A percentile compares a stretch with the other conserved stretches of the same genome.
These are phyloP conservation scores for Lachnellula hyalina DNA, from an alignment of 2,329 filamentous ascomycete species.

Conservation along the genomic window DNA sequence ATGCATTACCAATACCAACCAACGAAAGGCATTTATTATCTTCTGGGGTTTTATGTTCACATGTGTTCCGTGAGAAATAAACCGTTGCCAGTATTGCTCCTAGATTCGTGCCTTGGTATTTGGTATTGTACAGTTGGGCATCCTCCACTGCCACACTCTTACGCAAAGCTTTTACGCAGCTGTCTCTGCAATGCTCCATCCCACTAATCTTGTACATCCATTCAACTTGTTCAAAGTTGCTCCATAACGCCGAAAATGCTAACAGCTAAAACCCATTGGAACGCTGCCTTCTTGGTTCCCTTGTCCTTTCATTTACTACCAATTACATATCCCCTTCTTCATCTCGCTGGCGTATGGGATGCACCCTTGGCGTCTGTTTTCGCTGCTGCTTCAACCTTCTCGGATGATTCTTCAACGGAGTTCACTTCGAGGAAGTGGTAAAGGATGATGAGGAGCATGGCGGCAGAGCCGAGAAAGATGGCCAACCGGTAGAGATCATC, in stretches of 20 bases:
- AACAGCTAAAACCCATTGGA: neutral
- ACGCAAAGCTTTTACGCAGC: neutral
- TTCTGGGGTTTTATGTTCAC: neutral
- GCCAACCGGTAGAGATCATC: conserved; percentile 83
- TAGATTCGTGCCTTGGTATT: neutral
- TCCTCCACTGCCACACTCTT: neutral
- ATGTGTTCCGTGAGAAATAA: neutral
- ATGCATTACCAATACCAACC: too few species aligned
- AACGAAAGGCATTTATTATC: too few species aligned
- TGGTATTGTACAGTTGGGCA: neutral
- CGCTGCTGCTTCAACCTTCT: conserved; percentile 15
- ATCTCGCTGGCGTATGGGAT: conserved; percentile 14
- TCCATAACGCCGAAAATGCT: conserved; percentile 14
- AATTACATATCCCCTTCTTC: neutral
- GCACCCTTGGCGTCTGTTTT: conserved; percentile 15
- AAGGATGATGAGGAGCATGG: conserved; percentile 88
- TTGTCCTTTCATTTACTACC: neutral
- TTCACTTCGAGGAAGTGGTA: conserved; percentile 98
- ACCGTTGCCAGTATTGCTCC: neutral
- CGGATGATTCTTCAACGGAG: conserved; percentile 48
- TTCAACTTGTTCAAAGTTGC: neutral
- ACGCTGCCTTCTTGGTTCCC: neutral
- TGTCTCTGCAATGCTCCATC: neutral
- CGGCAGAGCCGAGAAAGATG: conserved; percentile 82
- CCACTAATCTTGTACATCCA: neutral